Percentiles rank a stretch among this genome's conserved stretches.
phyloP scores from a whole-genome alignment of 768 basidiomycete species.

The Termitomyces sp. region DNA sequence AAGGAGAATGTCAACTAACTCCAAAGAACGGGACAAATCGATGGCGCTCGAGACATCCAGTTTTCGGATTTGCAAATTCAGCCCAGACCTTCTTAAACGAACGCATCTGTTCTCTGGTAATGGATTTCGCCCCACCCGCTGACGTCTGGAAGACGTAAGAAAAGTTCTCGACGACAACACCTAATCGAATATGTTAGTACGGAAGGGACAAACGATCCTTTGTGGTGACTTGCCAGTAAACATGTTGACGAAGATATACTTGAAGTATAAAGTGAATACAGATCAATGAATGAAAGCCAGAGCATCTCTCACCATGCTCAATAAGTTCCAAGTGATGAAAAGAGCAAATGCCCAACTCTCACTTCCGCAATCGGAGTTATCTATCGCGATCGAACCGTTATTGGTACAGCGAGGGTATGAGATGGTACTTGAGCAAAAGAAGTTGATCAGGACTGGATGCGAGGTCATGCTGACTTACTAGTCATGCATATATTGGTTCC shows the following conservation, averaged over 20 bases:
- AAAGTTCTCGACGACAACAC: slow-evolving; percentile 94
- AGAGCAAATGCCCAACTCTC: slow-evolving; percentile 74
- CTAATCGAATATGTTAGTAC: slow-evolving; percentile 21
- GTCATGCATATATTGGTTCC: slow-evolving; percentile 98
- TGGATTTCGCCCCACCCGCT: slow-evolving; percentile 70
- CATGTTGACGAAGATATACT: slow-evolving; percentile 97
- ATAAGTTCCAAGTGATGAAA: slow-evolving; percentile 92
- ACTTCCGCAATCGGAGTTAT: slow-evolving; percentile 86
- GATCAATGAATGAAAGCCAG: neutral
- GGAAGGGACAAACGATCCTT: too few relatives aligned
- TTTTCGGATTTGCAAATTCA: slow-evolving; percentile 71
- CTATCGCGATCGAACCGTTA: slow-evolving; percentile 32
- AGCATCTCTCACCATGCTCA: slow-evolving; percentile 72
- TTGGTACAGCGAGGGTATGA: slow-evolving; percentile 80
- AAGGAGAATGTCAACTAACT: slow-evolving; percentile 40
- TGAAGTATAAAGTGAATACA: slow-evolving; percentile 3
- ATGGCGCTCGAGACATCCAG: slow-evolving; percentile 67
- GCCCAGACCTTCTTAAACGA: slow-evolving; percentile 94
- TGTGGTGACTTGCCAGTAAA: slow-evolving; percentile 62
- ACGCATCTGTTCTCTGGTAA: slow-evolving; percentile 89
- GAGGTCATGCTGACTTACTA: slow-evolving; percentile 47
- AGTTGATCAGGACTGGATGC: slow-evolving; percentile 2
- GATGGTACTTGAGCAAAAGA: slow-evolving; percentile 46
- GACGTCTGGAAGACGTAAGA: slow-evolving; percentile 91
- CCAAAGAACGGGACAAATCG: slow-evolving; percentile 76